A percentile compares a stretch with the other conserved stretches of the same genome.
Evolutionary conservation across 495 filamentous ascomycete genomes (phyloP).

Genomic region (Antarctomyces pellizariae): DNA sequence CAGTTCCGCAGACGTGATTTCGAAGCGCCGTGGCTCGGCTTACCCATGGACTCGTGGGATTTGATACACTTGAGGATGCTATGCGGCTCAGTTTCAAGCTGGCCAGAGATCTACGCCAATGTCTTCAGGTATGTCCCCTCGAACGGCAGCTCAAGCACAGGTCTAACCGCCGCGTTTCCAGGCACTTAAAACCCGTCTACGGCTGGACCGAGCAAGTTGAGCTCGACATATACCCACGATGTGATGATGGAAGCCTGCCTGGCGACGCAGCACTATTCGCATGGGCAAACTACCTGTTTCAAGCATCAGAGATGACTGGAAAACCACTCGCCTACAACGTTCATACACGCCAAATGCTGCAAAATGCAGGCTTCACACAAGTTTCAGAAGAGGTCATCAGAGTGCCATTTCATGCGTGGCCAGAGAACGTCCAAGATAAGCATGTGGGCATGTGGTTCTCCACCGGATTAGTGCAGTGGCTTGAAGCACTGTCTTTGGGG

Average conservation of each 20-base stretch:
- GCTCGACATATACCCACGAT: slow-evolving; percentile 62
- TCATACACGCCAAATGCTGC: slow-evolving; percentile 34
- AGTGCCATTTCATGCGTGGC: slow-evolving; percentile 62
- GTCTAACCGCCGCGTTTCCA: slow-evolving; percentile 11
- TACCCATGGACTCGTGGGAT: slow-evolving; percentile 60
- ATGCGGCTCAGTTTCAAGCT: slow-evolving; percentile 57
- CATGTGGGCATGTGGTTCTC: slow-evolving; percentile 74
- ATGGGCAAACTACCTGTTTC: slow-evolving; percentile 48
- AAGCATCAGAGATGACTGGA: slow-evolving; percentile 40
- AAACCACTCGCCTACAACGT: slow-evolving; percentile 44
- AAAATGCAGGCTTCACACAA: slow-evolving; percentile 59
- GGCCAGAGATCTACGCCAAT: slow-evolving; percentile 50
- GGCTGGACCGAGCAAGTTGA: slow-evolving; percentile 84
- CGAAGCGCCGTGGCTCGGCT: slow-evolving; percentile 48
- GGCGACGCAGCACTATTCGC: slow-evolving; percentile 22
- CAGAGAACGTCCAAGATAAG: slow-evolving; percentile 37
- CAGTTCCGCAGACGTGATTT: slow-evolving; percentile 53
- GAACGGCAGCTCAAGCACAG: background rate
- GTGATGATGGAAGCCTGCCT: slow-evolving; percentile 41
- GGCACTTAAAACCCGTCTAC: slow-evolving; percentile 55
- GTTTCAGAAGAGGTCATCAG: slow-evolving; percentile 52
- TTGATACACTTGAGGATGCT: slow-evolving; percentile 67
- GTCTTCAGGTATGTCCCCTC: slow-evolving; percentile 30
- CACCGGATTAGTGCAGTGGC: slow-evolving; percentile 43
- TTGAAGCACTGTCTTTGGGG: slow-evolving; percentile 51